A percentile compares a stretch with the other conserved stretches of the same genome.
Conservation (phyloP, 768 basidiomycete species). For the Amanita exitialis region DNA sequence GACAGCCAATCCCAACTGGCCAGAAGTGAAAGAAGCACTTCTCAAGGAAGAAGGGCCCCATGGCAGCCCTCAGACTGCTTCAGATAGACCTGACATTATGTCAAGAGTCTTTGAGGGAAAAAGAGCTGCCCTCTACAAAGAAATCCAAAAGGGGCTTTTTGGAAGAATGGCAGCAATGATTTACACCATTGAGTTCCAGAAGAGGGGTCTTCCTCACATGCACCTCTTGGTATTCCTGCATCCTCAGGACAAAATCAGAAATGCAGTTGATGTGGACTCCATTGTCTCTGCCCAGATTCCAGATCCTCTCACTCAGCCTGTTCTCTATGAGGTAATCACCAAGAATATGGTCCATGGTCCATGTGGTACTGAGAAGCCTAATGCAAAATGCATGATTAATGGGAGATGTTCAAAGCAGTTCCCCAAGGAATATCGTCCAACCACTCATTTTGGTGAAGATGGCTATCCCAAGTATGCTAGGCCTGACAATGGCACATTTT, state of each 20-base stretch:
- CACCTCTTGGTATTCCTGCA: too few relatives aligned
- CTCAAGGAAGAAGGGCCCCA: slow-evolving; percentile 9
- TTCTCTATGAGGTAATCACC: slow-evolving; percentile 1
- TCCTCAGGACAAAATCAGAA: too few relatives aligned
- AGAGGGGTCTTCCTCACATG: slow-evolving; percentile 33
- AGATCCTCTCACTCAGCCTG: slow-evolving; percentile 18
- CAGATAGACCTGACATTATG: slow-evolving; percentile 8
- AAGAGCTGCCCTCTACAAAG: too few relatives aligned
- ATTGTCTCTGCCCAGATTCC: slow-evolving; percentile 29
- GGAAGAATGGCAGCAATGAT: not conserved
- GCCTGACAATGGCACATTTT: not conserved
- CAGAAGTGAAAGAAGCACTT: slow-evolving; percentile 24
- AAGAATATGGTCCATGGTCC: too few relatives aligned
- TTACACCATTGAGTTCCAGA: slow-evolving; percentile 36
- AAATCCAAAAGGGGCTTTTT: not conserved
- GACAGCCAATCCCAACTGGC: slow-evolving; percentile 38
- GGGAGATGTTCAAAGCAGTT: too few relatives aligned
- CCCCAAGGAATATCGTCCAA: too few relatives aligned
- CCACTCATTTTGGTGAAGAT: too few relatives aligned
- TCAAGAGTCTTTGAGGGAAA: not conserved
- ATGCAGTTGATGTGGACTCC: slow-evolving; percentile 19
- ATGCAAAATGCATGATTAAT: too few relatives aligned
- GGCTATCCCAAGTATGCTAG: too few relatives aligned
- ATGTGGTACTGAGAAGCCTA: too few relatives aligned
- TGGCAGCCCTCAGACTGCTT: slow-evolving; percentile 13